Evolutionary conservation across 2,329 filamentous ascomycete species (phyloP).

Genomic region (Harringtonia lauricola): DNA sequence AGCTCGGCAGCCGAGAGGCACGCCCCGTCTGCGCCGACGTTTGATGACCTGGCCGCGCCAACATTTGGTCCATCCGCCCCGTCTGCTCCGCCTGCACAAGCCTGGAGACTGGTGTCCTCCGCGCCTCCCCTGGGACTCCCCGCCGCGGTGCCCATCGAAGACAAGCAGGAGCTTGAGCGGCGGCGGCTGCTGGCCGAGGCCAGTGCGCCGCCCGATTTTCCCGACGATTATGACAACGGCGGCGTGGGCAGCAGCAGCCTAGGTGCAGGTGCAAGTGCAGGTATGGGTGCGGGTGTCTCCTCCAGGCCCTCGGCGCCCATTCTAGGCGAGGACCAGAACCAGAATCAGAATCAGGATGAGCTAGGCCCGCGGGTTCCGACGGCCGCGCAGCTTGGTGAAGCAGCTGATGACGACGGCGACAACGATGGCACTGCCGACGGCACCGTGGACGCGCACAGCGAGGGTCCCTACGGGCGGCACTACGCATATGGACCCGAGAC

Average conservation of each 20-base stretch:
- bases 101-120: too few species aligned
- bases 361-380: not conserved
- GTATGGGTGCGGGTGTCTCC: not conserved
- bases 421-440: not conserved
- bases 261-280: conserved; percentile 14
- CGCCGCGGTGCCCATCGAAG: conserved; percentile 44
- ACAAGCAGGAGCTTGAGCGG: conserved; percentile 70
- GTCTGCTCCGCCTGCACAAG: not conserved
- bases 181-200: conserved; percentile 51
- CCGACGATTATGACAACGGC: conserved; percentile 35
- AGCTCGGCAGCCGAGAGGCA: conserved; percentile 8
- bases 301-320: too few species aligned
- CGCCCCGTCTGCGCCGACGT: conserved; percentile 31
- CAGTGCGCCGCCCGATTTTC: conserved; percentile 50
- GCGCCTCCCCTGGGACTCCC: too few species aligned
- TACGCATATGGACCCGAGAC: conserved; percentile 12
- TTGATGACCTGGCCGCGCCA: conserved; percentile 27
- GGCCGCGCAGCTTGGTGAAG: not conserved
- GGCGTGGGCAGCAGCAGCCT: conserved; percentile 14
- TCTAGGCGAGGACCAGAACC: not conserved
- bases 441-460: not conserved
- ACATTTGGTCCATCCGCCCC: not conserved
- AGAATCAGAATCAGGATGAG: too few species aligned
- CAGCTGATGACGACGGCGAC: not conserved
- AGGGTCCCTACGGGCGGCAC: conserved; percentile 15